phyloP scores from a whole-genome alignment of 495 filamentous ascomycete species.

The Trichoderma virens region DNA sequence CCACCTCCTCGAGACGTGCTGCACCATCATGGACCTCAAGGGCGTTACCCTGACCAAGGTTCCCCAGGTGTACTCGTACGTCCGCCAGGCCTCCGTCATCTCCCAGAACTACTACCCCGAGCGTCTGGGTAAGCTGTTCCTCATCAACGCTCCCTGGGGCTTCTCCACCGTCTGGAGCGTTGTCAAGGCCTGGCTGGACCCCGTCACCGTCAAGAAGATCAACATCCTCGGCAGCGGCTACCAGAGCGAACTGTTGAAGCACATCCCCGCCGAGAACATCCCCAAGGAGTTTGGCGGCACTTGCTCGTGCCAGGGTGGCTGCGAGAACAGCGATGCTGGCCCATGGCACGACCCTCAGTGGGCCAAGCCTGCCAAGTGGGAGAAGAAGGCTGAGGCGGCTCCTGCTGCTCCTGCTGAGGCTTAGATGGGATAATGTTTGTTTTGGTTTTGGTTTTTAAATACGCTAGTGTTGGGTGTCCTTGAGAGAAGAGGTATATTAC shows the following conservation, averaged over 20 bases:
- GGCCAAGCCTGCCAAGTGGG: slow-evolving; percentile 65
- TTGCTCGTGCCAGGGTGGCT: slow-evolving; percentile 79
- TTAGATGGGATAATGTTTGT: background rate
- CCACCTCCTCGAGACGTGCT: slow-evolving; percentile 89
- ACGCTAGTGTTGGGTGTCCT: background rate
- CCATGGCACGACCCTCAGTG: slow-evolving; percentile 84
- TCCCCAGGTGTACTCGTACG: slow-evolving; percentile 64
- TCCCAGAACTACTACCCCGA: slow-evolving; percentile 98
- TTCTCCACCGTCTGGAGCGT: slow-evolving; percentile 76
- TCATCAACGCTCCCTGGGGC: slow-evolving; percentile 97
- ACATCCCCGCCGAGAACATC: slow-evolving; percentile 87
- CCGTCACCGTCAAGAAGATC: slow-evolving; percentile 93
- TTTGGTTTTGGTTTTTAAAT: background rate
- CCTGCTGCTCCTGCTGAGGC: slow-evolving; percentile 12
- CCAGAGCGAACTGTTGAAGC: slow-evolving; percentile 70
- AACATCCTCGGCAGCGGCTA: slow-evolving; percentile 78
- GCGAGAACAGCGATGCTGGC: slow-evolving; percentile 78
- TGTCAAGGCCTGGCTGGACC: slow-evolving; percentile 88
- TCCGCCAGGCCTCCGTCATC: slow-evolving; percentile 60
- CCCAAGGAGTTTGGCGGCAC: slow-evolving; percentile 78
- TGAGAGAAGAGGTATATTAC: background rate
- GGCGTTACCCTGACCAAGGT: slow-evolving; percentile 79
- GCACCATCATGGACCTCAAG: slow-evolving; percentile 94
- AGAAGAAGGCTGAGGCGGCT: slow-evolving; percentile 24
- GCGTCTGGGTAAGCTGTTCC: slow-evolving; percentile 74